Evolutionary conservation across 1,284 basidiomycete genomes (phyloP).

Genomic region (Phellopilus nigrolimitatus): DNA sequence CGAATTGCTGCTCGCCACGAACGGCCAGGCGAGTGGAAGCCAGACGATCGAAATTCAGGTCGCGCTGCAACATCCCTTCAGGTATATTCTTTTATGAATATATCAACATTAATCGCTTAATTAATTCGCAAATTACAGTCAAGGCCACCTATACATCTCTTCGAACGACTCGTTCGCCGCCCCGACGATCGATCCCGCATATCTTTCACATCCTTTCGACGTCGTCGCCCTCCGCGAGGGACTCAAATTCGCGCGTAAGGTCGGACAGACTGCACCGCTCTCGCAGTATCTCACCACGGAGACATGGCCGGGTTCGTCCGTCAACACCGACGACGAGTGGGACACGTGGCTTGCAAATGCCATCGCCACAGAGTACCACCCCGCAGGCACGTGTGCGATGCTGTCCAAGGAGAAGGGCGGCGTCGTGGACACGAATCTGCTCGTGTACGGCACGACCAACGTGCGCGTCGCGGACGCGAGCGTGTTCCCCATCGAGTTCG

Average conservation of each 20-base stretch:
- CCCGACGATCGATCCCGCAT: slow-evolving; percentile 60
- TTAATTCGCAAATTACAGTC: too few relatives aligned
- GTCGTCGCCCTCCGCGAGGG: slow-evolving; percentile 51
- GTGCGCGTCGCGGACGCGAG: slow-evolving; percentile 51
- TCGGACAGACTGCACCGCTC: slow-evolving; percentile 40
- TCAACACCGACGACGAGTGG: slow-evolving; percentile 42
- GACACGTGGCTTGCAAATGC: slow-evolving; percentile 39
- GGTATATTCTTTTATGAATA: too few relatives aligned
- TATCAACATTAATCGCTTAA: background rate
- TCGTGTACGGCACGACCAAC: slow-evolving; percentile 58
- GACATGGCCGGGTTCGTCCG: slow-evolving; percentile 36
- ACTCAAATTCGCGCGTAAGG: slow-evolving; percentile 46
- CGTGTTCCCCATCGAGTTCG: slow-evolving; percentile 49
- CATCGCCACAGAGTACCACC: slow-evolving; percentile 50
- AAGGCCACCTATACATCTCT: slow-evolving; percentile 40
- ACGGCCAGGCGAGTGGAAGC: slow-evolving; percentile 35
- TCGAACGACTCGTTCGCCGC: slow-evolving; percentile 48
- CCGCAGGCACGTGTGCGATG: slow-evolving; percentile 60
- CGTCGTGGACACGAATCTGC: slow-evolving; percentile 58
- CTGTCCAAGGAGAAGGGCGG: slow-evolving; percentile 56
- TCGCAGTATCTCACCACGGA: slow-evolving; percentile 33
- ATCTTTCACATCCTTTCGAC: slow-evolving; percentile 51
- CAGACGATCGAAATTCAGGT: slow-evolving; percentile 53
- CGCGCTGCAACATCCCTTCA: slow-evolving; percentile 64
- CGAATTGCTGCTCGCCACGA: slow-evolving; percentile 60